A percentile compares a stretch with the other conserved stretches of the same genome.
These are phyloP conservation scores for Kwoniella heveanensis DNA, from an alignment of 768 basidiomycete species.

Conservation along the genomic window DNA sequence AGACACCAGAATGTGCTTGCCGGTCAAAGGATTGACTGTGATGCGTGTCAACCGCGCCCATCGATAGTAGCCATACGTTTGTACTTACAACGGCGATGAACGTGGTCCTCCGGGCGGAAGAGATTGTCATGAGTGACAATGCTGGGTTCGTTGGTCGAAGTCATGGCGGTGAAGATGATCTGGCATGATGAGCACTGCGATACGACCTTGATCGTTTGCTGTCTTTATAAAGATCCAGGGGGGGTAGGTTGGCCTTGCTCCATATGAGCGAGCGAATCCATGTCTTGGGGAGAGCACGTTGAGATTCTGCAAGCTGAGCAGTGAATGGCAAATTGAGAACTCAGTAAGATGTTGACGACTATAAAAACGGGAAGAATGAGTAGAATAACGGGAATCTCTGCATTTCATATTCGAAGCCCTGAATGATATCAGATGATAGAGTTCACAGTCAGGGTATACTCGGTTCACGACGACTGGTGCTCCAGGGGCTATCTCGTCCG, in stretches of 20 bases:
- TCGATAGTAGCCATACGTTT: background rate
- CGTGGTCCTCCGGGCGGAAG: background rate
- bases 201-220: background rate
- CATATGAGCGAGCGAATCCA: no score
- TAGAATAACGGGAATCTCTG: background rate
- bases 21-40: conserved; percentile 76
- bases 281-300: no score
- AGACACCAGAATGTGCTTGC: conserved; percentile 77
- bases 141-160: background rate
- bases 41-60: background rate
- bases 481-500: no score
- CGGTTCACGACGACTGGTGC: no score
- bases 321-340: no score
- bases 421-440: no score
- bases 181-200: background rate
- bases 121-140: background rate
- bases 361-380: background rate
- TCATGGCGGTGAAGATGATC: background rate
- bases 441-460: no score
- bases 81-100: conserved; percentile 4
- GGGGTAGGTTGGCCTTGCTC: no score
- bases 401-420: conserved; percentile 3
- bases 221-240: no score
- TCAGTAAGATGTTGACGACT: background rate
- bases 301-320: no score